Evolutionary conservation across 208 protist species (phyloP).

Genomic region (Acanthamoeba lugdunensis): DNA sequence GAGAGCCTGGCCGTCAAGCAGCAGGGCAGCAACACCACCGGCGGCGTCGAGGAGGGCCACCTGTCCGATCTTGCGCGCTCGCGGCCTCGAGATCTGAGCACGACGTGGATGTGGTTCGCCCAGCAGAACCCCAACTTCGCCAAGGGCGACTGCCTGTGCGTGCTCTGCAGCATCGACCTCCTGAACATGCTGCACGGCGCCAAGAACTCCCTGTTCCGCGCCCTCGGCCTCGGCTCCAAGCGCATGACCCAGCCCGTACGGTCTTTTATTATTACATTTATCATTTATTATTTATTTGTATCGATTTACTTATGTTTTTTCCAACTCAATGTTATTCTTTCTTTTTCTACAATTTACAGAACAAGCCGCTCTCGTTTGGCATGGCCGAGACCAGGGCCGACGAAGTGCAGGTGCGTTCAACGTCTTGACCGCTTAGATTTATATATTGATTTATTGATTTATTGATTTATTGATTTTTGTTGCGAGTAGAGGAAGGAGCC

Average conservation of each 20-base stretch:
- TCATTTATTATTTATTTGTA: no score
- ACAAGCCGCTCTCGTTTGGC: constrained; percentile 36
- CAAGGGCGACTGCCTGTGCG: constrained; percentile 68
- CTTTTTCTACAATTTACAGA: background rate
- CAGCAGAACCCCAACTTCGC: constrained; percentile 70
- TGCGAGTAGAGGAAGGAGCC: constrained; percentile 35
- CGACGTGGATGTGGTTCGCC: constrained; percentile 68
- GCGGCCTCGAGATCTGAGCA: constrained; percentile 35
- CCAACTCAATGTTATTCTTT: background rate
- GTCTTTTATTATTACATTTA: background rate
- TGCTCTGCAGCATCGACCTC: constrained; percentile 57
- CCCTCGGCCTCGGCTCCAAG: constrained; percentile 54
- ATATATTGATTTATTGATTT: background rate
- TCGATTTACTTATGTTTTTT: no score
- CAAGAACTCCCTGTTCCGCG: constrained; percentile 63
- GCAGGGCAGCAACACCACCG: background rate
- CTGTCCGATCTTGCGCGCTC: constrained; percentile 48
- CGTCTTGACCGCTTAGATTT: no score
- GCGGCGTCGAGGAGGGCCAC: background rate
- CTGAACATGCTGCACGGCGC: constrained; percentile 57
- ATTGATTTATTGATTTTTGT: background rate
- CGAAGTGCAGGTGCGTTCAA: constrained; percentile 7
- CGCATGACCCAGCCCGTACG: background rate
- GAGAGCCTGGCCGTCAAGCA: constrained; percentile 16
- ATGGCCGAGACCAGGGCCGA: constrained; percentile 20